These are phyloP conservation scores for Sisymbrium irio DNA, from an alignment of 345 rosid genomes.

Conservation along the genomic window DNA sequence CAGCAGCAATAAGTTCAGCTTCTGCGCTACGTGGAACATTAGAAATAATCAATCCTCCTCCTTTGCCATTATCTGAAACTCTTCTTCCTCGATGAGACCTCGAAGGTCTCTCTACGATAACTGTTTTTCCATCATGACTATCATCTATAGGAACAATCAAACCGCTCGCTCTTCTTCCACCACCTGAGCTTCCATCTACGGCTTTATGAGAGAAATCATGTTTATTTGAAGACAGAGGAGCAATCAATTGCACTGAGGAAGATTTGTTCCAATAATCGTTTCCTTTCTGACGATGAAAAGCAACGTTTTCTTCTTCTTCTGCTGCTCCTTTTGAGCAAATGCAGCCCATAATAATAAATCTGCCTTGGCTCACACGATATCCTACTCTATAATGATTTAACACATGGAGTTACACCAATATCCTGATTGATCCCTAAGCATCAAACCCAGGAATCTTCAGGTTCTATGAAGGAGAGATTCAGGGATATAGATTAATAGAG, in stretches of 20 bases:
- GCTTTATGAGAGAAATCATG: conserved; percentile 40
- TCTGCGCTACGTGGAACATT: conserved; percentile 44
- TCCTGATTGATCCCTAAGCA: conserved; percentile 33
- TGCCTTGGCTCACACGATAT: conserved; percentile 8
- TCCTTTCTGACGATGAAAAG: conserved; percentile 28
- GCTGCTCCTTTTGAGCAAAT: conserved; percentile 72
- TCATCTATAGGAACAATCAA: conserved; percentile 36
- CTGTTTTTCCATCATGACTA: conserved; percentile 32
- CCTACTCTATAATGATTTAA: conserved; percentile 10
- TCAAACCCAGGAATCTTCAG: conserved; percentile 34
- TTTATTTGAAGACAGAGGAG: conserved; percentile 43
- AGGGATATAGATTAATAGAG: not conserved
- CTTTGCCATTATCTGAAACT: conserved; percentile 38
- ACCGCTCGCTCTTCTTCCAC: conserved; percentile 32
- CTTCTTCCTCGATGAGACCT: conserved; percentile 43
- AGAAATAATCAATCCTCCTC: conserved; percentile 29
- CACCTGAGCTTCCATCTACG: conserved; percentile 29
- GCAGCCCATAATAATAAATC: conserved; percentile 66
- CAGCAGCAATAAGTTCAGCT: conserved; percentile 58
- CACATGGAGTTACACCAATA: not conserved
- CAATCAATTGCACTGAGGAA: conserved; percentile 58
- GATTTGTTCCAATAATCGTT: conserved; percentile 39
- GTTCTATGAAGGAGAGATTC: not conserved
- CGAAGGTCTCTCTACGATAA: conserved; percentile 37
- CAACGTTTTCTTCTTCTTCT: conserved; percentile 37